Evolutionary conservation across 805 yeast genomes (phyloP).

Genomic region (Nakazawaea pomicola): DNA sequence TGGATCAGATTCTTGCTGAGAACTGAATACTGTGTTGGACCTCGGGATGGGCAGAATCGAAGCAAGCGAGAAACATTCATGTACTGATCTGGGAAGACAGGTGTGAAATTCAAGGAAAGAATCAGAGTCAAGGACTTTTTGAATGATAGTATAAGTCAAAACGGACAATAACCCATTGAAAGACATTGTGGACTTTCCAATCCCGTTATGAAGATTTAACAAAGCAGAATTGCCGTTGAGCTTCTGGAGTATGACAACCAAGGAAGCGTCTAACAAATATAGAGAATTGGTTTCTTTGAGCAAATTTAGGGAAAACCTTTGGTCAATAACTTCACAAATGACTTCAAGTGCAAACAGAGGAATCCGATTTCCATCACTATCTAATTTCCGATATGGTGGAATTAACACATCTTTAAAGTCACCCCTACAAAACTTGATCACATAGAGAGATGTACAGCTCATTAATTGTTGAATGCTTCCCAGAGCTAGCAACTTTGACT

Average conservation of each 20-base stretch:
- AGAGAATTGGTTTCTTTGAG: conserved; percentile 18
- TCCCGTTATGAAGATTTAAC: conserved; percentile 16
- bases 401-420: too few relatives aligned
- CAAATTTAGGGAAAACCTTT: conserved; percentile 23
- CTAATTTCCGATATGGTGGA: too few relatives aligned
- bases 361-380: conserved; percentile 13
- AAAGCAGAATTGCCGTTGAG: conserved; percentile 13
- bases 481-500: too few relatives aligned
- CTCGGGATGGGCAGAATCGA: too few relatives aligned
- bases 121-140: conserved; percentile 18
- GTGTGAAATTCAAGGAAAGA: too few relatives aligned
- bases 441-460: too few relatives aligned
- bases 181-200: conserved; percentile 17
- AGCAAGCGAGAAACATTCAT: too few relatives aligned
- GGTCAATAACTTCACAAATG: conserved; percentile 27
- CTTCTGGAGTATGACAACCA: background rate
- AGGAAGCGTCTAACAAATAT: conserved; percentile 17
- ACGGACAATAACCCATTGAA: conserved; percentile 29
- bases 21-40: too few relatives aligned
- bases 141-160: conserved; percentile 28
- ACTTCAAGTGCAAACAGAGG: conserved; percentile 19
- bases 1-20: too few relatives aligned
- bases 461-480: too few relatives aligned
- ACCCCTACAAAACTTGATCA: too few relatives aligned
- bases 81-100: too few relatives aligned